Percentiles rank a stretch among this genome's conserved stretches.
These are phyloP conservation scores for Oldenlandia corymbosa DNA, from an alignment of 257 asterid genomes.

Conservation along the genomic window DNA sequence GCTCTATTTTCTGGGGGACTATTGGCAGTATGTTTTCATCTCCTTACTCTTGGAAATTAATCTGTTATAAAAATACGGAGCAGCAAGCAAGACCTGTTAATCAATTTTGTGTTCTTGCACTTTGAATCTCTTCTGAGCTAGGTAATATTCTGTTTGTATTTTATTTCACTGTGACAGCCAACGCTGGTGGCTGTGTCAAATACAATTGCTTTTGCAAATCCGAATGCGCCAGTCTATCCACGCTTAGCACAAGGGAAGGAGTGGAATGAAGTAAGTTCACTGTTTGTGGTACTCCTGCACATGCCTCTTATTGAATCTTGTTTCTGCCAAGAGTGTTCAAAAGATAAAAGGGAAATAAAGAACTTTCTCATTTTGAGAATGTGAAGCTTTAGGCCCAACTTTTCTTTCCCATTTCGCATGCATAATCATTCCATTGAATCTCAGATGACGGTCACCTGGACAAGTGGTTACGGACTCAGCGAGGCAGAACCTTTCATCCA, in stretches of 20 bases:
- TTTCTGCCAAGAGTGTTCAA: too few species aligned
- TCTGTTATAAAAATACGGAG: too few species aligned
- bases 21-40: slow-evolving; percentile 7
- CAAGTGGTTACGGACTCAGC: slow-evolving; percentile 60
- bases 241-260: slow-evolving; percentile 78
- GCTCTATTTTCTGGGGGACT: slow-evolving; percentile 86
- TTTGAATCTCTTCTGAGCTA: background rate
- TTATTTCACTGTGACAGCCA: slow-evolving; percentile 45
- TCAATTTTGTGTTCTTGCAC: too few species aligned
- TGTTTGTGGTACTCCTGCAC: too few species aligned
- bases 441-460: slow-evolving; percentile 93
- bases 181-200: slow-evolving; percentile 68
- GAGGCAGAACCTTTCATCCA: slow-evolving; percentile 64
- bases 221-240: slow-evolving; percentile 82
- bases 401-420: too few species aligned
- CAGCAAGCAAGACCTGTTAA: too few species aligned
- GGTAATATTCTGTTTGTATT: slow-evolving; percentile 2
- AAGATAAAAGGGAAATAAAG: too few species aligned
- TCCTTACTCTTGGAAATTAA: background rate
- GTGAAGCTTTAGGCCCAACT: too few species aligned
- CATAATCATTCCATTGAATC: too few species aligned
- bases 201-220: slow-evolving; percentile 52
- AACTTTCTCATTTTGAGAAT: too few species aligned
- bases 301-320: too few species aligned
- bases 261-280: slow-evolving; percentile 78